phyloP scores from a whole-genome alignment of 495 filamentous ascomycete species.

The Tuber microsphaerosporum region DNA sequence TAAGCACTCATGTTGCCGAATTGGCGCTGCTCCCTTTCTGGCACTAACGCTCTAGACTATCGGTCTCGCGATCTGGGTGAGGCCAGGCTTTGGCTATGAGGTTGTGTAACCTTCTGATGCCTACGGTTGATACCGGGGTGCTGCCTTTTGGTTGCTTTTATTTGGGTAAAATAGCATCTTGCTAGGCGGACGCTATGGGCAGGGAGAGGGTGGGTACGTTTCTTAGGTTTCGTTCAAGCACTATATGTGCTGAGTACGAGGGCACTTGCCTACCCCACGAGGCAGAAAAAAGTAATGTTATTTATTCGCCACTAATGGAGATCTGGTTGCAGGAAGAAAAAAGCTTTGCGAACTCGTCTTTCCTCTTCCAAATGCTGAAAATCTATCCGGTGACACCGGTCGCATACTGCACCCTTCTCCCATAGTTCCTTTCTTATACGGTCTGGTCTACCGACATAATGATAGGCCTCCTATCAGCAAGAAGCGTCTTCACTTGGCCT shows the following conservation, averaged over 20 bases:
- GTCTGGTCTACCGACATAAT: not conserved
- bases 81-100: not conserved
- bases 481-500: conserved; percentile 55
- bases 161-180: not conserved
- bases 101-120: not conserved
- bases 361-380: not conserved
- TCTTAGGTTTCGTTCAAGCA: not conserved
- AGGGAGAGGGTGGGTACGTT: not conserved
- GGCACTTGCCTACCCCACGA: not conserved
- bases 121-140: not conserved
- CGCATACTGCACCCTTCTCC: not conserved
- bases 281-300: not conserved
- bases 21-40: not conserved
- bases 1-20: not conserved
- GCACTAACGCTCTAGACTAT: not conserved
- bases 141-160: not conserved
- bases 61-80: too few relatives aligned
- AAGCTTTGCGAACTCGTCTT: not conserved
- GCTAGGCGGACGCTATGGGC: not conserved
- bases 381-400: not conserved
- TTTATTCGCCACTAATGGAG: not conserved
- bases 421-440: not conserved
- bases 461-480: not conserved
- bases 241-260: not conserved
- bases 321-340: not conserved